Base-by-base conservation (phyloP, 1,284 basidiomycete species). In the Moniliophthora roreri region DNA sequence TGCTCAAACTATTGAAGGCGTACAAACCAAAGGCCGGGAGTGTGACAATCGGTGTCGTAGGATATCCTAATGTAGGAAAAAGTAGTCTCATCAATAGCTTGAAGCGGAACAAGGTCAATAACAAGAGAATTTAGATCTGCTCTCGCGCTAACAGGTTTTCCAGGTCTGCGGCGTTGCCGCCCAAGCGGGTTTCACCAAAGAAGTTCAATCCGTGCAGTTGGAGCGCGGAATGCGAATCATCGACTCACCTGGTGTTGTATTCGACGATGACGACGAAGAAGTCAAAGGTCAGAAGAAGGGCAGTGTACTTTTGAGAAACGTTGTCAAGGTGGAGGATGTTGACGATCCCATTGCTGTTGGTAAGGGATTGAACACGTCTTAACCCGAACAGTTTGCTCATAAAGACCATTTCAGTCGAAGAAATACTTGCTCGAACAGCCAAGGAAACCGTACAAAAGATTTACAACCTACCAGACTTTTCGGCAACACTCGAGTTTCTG, bases 11-110 rank as follows among this genome's bases (percentile, higher is more conserved):
- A 2, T 80, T 98, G 50, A 99, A 99, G 66, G 92, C 93, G 15
- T 97, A 95, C 70, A 92, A 89, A 56, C 87, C 88, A 2, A 84
- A 79, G 20, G 79, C 86, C 1, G 75, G 81, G 51, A 89, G 87
- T 53, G 79, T 95, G 44, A 96, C 94, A 0, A 87, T 98, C 51
- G 96, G 96, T 15, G 89, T 98, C 20, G 93, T 98, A 28, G 96
- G 96, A 1, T 96, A 95, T 66, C 96, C 96, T 3, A 99, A 99
- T 70, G 96, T 98, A 51, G 96, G 96, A 9, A 99, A 99, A 75
- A 95, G 91, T 54, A 93, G 87, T 61, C 68, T 99, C 54, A 98
- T 99, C 75, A 99, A 99, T 71, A 93, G 92, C 49, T 75, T 99
- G 51, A 96, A 97, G 71, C 77, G 95, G 40, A 85, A 85, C 53